Evolutionary conservation across 352 stramenopile genomes (phyloP).

Genomic region (Albugo candida): DNA sequence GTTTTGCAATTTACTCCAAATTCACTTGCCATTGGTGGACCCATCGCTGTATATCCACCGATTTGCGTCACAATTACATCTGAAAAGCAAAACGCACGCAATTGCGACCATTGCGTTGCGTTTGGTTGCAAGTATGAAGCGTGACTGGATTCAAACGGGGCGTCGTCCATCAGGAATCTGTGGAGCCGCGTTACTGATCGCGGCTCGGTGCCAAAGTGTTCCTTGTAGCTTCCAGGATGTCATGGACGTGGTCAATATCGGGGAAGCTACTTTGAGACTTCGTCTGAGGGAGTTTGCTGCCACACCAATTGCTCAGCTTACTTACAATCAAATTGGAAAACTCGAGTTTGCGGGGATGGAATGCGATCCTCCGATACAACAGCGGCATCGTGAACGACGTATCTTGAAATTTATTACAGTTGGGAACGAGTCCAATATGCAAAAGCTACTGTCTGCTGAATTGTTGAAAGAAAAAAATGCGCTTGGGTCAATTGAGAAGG

Average conservation of each 20-base stretch:
- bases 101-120: constrained; percentile 91
- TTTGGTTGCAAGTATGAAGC: constrained; percentile 94
- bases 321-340: constrained; percentile 89
- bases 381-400: constrained; percentile 70
- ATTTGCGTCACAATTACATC: constrained; percentile 95
- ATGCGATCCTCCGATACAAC: constrained; percentile 77
- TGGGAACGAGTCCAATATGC: constrained; percentile 7
- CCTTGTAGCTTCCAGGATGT: constrained; percentile 71
- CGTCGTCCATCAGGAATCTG: constrained; percentile 93
- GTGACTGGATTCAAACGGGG: constrained; percentile 97
- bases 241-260: constrained; percentile 90
- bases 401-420: constrained; percentile 82
- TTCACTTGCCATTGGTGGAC: constrained; percentile 96
- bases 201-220: constrained; percentile 88
- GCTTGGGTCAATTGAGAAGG: too few species aligned
- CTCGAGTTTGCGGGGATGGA: constrained; percentile 74
- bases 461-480: not conserved
- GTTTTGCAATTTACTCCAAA: constrained; percentile 86
- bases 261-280: constrained; percentile 90
- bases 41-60: constrained; percentile 96
- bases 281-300: constrained; percentile 94
- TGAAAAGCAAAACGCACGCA: constrained; percentile 84
- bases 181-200: constrained; percentile 92
- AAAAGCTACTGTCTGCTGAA: not conserved
- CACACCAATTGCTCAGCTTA: constrained; percentile 87